Percentiles rank a stretch among this genome's conserved stretches.
Evolutionary conservation across 2,329 filamentous ascomycete species (phyloP).

Genomic region (Aspergillus costaricaensis): DNA sequence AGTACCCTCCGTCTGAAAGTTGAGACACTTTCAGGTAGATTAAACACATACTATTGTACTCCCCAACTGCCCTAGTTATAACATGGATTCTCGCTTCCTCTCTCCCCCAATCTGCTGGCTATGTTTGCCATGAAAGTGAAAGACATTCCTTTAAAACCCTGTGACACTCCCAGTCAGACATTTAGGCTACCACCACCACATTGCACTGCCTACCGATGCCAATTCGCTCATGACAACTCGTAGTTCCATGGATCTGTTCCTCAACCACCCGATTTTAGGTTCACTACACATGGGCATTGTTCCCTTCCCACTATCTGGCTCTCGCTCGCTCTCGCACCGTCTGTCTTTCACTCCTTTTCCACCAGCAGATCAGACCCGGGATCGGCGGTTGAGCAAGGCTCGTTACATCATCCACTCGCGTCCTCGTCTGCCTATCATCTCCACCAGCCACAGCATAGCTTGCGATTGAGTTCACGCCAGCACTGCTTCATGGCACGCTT

Average conservation of each 20-base stretch:
- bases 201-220: neutral
- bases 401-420: constrained; percentile 9
- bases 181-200: neutral
- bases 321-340: neutral
- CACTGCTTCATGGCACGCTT: neutral
- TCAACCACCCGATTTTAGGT: constrained; percentile 1
- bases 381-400: constrained; percentile 4
- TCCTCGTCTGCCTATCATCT: neutral
- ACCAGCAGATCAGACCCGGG: constrained; percentile 1
- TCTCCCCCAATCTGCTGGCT: neutral
- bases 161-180: neutral
- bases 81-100: neutral
- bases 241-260: constrained; percentile 1
- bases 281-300: constrained; percentile 9
- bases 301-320: neutral
- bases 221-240: neutral
- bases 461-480: constrained; percentile 6
- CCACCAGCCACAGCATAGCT: neutral
- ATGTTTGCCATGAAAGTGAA: too few relatives aligned
- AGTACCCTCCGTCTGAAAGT: too few relatives aligned
- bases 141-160: too few relatives aligned
- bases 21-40: too few relatives aligned
- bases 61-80: too few relatives aligned
- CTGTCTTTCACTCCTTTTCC: neutral
- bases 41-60: too few relatives aligned